These are phyloP conservation scores for Arthrinium phaeospermum DNA, from an alignment of 2,329 filamentous ascomycete species.

Conservation along the genomic window DNA sequence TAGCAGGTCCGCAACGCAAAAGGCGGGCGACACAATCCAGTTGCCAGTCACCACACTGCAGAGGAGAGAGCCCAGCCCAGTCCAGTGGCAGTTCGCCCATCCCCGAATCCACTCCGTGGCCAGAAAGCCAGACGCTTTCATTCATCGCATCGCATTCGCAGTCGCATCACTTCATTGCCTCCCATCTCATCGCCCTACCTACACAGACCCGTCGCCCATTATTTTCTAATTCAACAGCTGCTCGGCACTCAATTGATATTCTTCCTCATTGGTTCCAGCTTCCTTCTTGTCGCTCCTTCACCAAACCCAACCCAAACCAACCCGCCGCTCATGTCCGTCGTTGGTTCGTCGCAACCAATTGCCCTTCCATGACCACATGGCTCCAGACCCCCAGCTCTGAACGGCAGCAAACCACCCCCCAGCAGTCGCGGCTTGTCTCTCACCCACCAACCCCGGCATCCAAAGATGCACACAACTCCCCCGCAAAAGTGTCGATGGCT, in stretches of 20 bases:
- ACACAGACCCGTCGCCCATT: neutral
- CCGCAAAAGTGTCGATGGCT: constrained; percentile 19
- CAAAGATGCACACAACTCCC: constrained; percentile 13
- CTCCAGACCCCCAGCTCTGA: constrained; percentile 2
- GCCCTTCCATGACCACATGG: constrained; percentile 17
- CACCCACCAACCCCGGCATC: constrained; percentile 5
- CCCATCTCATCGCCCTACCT: neutral
- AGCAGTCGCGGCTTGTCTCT: neutral
- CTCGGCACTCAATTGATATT: neutral
- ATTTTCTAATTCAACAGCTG: no score
- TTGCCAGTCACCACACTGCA: no score
- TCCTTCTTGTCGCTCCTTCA: neutral
- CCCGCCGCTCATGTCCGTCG: constrained; percentile 5
- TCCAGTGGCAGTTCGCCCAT: neutral
- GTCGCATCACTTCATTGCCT: neutral
- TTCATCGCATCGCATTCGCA: constrained; percentile 8
- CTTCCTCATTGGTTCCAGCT: no score
- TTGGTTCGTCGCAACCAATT: constrained; percentile 11
- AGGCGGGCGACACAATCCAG: neutral
- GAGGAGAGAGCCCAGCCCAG: neutral
- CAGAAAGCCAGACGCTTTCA: neutral
- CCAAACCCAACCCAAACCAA: neutral
- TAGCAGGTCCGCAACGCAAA: neutral
- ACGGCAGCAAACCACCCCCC: neutral
- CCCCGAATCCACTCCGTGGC: constrained; percentile 14